Evolutionary conservation across 1,284 basidiomycete genomes (phyloP), one percentile per base, ranked within the genome.

Genomic region (Nidula niveotomentosa): DNA sequence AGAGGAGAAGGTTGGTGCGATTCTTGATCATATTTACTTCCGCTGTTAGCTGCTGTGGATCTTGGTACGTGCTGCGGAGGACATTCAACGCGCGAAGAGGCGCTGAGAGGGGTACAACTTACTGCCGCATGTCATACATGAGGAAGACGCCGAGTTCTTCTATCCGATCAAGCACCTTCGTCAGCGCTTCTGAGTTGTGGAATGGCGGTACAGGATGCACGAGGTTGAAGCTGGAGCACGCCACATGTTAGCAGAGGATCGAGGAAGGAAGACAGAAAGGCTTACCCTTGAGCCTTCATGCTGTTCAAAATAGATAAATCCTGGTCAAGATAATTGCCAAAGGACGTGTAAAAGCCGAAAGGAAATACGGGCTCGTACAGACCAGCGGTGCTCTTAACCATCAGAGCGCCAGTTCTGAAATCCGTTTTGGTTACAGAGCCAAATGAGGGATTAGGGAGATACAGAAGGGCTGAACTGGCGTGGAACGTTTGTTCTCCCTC

Each of bases 51-150:
- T 75, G 70, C 1, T 76, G 76, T 23, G 64, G 54, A 63, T 87
- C 81, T 75, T 72, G 76, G 66, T 85, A 86, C 23, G 77, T 77
- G 62, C 80, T 82, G 54, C 8, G 17, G 45, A 35, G 43, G 43
- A 36, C 44, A 41, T 41, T n/a, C n/a, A n/a, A n/a, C n/a, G n/a
- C n/a, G n/a, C 52, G 51, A 39, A 45, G 12, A 47, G 36, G 15
- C 30, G 17, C 15, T 12, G 3, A 18, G 36, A 37, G 8, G 17
- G 35, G 12, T 48, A 34, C 18, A 13, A 73, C 81, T 51, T 58
- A 84, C 84, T 61, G 75, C 44, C 84, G 75, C 84, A 88, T 87
- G 60, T 86, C 84, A 57, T 87, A 87, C 77, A 87, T 84, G 44
- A 86, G 71, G 62, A 81, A 86, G 8, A 88, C 61, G 0, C 85